Conservation (phyloP, 805 yeast genomes). For the Cyberlindnera samutprakarnensis region DNA sequence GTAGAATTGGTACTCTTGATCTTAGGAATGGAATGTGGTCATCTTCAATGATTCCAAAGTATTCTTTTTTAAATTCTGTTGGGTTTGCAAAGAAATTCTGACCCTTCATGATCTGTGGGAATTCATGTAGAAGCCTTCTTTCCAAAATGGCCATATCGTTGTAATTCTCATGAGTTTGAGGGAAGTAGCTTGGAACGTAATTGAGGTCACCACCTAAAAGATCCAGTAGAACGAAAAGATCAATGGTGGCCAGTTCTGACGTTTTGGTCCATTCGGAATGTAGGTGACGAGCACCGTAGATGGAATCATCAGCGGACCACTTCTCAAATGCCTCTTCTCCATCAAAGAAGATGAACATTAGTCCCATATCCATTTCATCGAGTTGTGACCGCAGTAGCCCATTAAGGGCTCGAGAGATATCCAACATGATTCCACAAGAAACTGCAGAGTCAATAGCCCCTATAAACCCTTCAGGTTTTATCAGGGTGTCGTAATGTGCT, state of each 20-base stretch:
- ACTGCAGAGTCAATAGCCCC: slow-evolving; percentile 58
- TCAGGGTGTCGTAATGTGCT: slow-evolving; percentile 47
- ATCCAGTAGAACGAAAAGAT: slow-evolving; percentile 41
- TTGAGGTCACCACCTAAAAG: slow-evolving; percentile 34
- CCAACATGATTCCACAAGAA: slow-evolving; percentile 45
- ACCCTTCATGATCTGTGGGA: slow-evolving; percentile 4
- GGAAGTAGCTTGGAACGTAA: slow-evolving; percentile 35
- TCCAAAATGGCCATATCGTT: slow-evolving; percentile 31
- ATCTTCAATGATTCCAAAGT: slow-evolving; percentile 29
- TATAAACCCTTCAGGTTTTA: slow-evolving; percentile 43
- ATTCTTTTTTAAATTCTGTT: slow-evolving; percentile 12
- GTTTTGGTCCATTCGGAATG: slow-evolving; percentile 31
- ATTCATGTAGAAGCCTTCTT: slow-evolving; percentile 9
- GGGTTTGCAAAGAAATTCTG: slow-evolving; percentile 9
- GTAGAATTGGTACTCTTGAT: slow-evolving; percentile 41
- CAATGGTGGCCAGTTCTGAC: slow-evolving; percentile 27
- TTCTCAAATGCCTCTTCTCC: slow-evolving; percentile 53
- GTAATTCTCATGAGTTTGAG: slow-evolving; percentile 31
- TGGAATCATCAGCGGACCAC: slow-evolving; percentile 47
- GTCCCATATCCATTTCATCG: slow-evolving; percentile 22
- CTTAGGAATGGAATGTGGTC: slow-evolving; percentile 47
- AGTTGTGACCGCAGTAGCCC: slow-evolving; percentile 11
- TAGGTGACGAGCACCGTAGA: slow-evolving; percentile 48
- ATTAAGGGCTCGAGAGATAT: slow-evolving; percentile 27
- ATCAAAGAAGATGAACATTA: slow-evolving; percentile 47